These are phyloP conservation scores for Alternaria infectoria DNA, from an alignment of 2,329 filamentous ascomycete genomes.

Conservation along the genomic window DNA sequence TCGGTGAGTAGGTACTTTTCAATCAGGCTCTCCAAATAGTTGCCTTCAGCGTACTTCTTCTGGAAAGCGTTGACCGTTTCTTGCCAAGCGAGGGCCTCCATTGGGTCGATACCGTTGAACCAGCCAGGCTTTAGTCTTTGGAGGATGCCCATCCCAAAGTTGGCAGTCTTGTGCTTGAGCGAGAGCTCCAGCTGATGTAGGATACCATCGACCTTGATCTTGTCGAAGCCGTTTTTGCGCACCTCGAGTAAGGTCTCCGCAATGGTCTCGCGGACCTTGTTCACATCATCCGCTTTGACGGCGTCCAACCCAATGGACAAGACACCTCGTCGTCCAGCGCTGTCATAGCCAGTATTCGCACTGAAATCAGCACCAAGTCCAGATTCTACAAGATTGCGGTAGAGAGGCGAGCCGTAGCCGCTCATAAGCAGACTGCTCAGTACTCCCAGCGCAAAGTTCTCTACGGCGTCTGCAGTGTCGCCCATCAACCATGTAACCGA, in stretches of 20 bases:
- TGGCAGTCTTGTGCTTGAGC: constrained; percentile 94
- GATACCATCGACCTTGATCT: constrained; percentile 89
- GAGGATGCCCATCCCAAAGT: constrained; percentile 90
- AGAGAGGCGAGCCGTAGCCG: constrained; percentile 93
- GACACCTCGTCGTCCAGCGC: constrained; percentile 75
- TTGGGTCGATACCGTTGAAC: constrained; percentile 95
- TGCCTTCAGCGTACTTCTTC: constrained; percentile 72
- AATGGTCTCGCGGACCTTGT: constrained; percentile 76
- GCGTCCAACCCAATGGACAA: constrained; percentile 92
- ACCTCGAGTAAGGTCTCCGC: constrained; percentile 74
- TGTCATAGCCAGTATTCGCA: constrained; percentile 91
- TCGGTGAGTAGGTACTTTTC: constrained; percentile 91
- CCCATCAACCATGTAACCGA: constrained; percentile 92
- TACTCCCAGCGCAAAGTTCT: constrained; percentile 85
- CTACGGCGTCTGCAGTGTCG: constrained; percentile 79
- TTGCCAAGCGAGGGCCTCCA: constrained; percentile 90
- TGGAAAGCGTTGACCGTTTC: constrained; percentile 86
- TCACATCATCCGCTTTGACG: constrained; percentile 80
- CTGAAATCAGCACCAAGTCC: constrained; percentile 93
- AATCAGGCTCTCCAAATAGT: constrained; percentile 82
- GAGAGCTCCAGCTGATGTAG: constrained; percentile 93
- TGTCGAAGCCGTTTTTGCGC: constrained; percentile 79
- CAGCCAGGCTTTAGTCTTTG: constrained; percentile 88
- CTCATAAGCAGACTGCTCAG: constrained; percentile 86
- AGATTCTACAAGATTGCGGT: constrained; percentile 84